Evolutionary conservation across 1,139 yeast genomes (phyloP).

Genomic region (Candida frijolesensis): DNA sequence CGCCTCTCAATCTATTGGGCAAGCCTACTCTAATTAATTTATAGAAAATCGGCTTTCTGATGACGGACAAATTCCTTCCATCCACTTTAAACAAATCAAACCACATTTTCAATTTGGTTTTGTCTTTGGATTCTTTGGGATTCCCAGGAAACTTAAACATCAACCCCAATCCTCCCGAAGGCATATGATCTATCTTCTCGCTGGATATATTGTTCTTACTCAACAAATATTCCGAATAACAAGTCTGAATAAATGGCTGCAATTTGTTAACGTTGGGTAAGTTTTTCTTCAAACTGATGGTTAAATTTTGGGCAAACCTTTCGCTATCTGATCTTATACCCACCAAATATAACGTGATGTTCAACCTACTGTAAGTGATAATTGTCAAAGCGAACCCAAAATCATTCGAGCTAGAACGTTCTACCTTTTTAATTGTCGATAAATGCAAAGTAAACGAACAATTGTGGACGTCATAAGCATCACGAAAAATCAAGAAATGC

Average conservation of each 20-base stretch:
- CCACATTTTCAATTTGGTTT: conserved; percentile 90
- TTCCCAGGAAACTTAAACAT: conserved; percentile 88
- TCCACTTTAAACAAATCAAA: conserved; percentile 81
- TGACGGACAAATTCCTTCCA: conserved; percentile 80
- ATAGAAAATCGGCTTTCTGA: conserved; percentile 76
- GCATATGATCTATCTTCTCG: conserved; percentile 54
- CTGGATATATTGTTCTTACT: conserved; percentile 56
- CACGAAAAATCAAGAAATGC: conserved; percentile 74
- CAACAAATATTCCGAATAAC: conserved; percentile 84
- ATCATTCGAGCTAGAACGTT: conserved; percentile 74
- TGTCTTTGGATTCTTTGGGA: conserved; percentile 73
- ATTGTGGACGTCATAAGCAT: conserved; percentile 66
- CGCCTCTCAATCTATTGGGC: conserved; percentile 92
- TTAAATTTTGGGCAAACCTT: conserved; percentile 70
- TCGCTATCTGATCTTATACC: conserved; percentile 83
- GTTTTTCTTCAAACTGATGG: conserved; percentile 63
- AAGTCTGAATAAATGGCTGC: conserved; percentile 66
- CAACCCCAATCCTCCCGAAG: conserved; percentile 85
- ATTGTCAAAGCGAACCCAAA: conserved; percentile 81
- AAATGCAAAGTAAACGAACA: conserved; percentile 75
- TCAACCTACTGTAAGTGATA: conserved; percentile 66
- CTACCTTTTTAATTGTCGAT: conserved; percentile 81
- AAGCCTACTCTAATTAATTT: conserved; percentile 86
- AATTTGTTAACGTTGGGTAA: conserved; percentile 62
- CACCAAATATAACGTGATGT: conserved; percentile 68